Percentiles rank a stretch among this genome's conserved stretches.
These are phyloP conservation scores for Botrytis cinerea DNA, from an alignment of 2,329 filamentous ascomycete species.

Conservation along the genomic window DNA sequence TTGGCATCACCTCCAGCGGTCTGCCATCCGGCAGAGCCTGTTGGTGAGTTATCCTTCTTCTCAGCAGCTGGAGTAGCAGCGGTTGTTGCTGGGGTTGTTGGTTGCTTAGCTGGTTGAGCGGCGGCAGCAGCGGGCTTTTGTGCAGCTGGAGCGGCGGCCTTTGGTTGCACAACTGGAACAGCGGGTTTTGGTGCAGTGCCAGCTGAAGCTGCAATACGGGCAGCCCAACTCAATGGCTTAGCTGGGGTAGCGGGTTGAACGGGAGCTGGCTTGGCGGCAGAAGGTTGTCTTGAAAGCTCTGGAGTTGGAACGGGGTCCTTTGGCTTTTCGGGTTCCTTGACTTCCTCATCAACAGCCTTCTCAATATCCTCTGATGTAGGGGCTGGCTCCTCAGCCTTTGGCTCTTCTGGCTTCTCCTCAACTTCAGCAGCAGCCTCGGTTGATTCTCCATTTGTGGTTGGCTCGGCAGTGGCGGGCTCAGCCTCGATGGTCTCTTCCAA, in stretches of 20 bases:
- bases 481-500: constrained; percentile 62
- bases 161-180: constrained; percentile 50
- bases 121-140: constrained; percentile 45
- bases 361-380: constrained; percentile 51
- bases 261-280: constrained; percentile 56
- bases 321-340: constrained; percentile 64
- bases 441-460: constrained; percentile 49
- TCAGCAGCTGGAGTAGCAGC: constrained; percentile 47
- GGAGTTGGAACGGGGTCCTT: constrained; percentile 61
- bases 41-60: constrained; percentile 41
- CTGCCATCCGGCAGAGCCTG: constrained; percentile 70
- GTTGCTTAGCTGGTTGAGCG: constrained; percentile 42
- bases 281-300: constrained; percentile 32
- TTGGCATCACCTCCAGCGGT: constrained; percentile 76
- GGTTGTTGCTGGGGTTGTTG: constrained; percentile 45
- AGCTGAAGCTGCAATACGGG: constrained; percentile 61
- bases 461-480: constrained; percentile 40
- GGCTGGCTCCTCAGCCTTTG: constrained; percentile 40
- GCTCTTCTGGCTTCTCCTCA: constrained; percentile 40
- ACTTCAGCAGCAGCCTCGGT: constrained; percentile 40
- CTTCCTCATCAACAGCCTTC: constrained; percentile 57
- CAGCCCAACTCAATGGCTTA: constrained; percentile 76
- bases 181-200: constrained; percentile 57
- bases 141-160: constrained; percentile 58
- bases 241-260: constrained; percentile 40